Percentiles rank a stretch among this genome's conserved stretches.
These are phyloP conservation scores for Eucalyptus victrix DNA, from an alignment of 345 rosid species.

Conservation along the genomic window DNA sequence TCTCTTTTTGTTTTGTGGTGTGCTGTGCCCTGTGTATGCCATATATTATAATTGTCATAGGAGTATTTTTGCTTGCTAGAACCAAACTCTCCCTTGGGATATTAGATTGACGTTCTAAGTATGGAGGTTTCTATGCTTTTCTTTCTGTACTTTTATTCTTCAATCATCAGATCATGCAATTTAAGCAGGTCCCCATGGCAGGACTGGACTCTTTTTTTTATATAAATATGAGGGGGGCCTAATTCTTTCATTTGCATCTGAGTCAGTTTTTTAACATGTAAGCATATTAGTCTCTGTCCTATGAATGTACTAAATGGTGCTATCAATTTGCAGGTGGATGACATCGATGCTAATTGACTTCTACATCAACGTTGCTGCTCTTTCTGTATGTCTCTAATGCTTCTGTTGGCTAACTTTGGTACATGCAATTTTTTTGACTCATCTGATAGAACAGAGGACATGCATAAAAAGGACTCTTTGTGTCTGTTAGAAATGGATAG, in stretches of 20 bases:
- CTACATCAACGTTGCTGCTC: constrained; percentile 49
- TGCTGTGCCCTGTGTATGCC: background rate
- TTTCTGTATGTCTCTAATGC: constrained; percentile 41
- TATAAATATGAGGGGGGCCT: background rate
- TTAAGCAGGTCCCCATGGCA: background rate
- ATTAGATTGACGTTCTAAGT: background rate
- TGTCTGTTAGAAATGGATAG: background rate
- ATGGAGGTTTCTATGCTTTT: background rate
- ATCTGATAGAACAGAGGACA: background rate
- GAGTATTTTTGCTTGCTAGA: background rate
- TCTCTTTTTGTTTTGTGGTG: background rate
- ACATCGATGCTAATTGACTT: constrained; percentile 52
- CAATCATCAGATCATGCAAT: background rate
- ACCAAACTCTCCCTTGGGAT: background rate
- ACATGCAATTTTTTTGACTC: background rate
- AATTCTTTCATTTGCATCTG: background rate
- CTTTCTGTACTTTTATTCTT: background rate
- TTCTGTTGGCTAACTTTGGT: background rate
- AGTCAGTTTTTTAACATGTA: background rate
- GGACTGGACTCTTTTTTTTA: background rate
- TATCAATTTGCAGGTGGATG: constrained; percentile 54
- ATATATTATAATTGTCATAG: background rate
- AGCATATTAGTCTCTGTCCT: background rate
- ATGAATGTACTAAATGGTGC: background rate
- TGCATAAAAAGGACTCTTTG: background rate